Conservation (phyloP, 2,329 filamentous ascomycete genomes). For the Trematosphaeria pertusa region DNA sequence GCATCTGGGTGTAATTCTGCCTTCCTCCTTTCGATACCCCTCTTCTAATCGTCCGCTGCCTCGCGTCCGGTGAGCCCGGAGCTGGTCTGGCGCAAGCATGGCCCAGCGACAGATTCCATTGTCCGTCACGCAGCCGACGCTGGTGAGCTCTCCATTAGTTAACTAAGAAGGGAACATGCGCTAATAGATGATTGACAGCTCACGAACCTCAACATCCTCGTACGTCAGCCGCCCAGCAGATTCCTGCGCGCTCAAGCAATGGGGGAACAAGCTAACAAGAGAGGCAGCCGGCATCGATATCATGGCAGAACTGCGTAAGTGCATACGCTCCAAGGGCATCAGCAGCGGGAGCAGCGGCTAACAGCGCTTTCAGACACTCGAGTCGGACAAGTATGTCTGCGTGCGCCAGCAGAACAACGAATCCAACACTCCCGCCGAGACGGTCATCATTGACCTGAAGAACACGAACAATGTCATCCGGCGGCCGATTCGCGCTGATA, state of each 20-base stretch:
- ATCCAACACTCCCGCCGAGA: slow-evolving; percentile 84
- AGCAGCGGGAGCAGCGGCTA: too few relatives aligned
- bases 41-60: slow-evolving; percentile 33
- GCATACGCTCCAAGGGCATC: background rate
- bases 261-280: slow-evolving; percentile 37
- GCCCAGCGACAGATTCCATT: slow-evolving; percentile 89
- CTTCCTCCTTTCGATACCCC: slow-evolving; percentile 43
- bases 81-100: slow-evolving; percentile 56
- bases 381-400: slow-evolving; percentile 96
- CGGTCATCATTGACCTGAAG: slow-evolving; percentile 97
- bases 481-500: slow-evolving; percentile 97
- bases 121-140: slow-evolving; percentile 76
- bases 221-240: slow-evolving; percentile 41
- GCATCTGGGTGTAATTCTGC: slow-evolving; percentile 46
- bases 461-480: slow-evolving; percentile 95
- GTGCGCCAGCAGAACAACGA: slow-evolving; percentile 87
- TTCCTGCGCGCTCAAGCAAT: slow-evolving; percentile 20
- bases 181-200: slow-evolving; percentile 49
- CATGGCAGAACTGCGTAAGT: slow-evolving; percentile 86
- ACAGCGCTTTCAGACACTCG: slow-evolving; percentile 74
- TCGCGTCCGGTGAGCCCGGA: slow-evolving; percentile 47
- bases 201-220: slow-evolving; percentile 56
- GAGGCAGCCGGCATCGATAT: slow-evolving; percentile 71
- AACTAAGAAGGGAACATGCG: slow-evolving; percentile 10
- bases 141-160: slow-evolving; percentile 58